Evolutionary conservation across 2,329 filamentous ascomycete species (phyloP), one percentile per base, ranked within the genome.

Genomic region (Colletotrichum liriopes): DNA sequence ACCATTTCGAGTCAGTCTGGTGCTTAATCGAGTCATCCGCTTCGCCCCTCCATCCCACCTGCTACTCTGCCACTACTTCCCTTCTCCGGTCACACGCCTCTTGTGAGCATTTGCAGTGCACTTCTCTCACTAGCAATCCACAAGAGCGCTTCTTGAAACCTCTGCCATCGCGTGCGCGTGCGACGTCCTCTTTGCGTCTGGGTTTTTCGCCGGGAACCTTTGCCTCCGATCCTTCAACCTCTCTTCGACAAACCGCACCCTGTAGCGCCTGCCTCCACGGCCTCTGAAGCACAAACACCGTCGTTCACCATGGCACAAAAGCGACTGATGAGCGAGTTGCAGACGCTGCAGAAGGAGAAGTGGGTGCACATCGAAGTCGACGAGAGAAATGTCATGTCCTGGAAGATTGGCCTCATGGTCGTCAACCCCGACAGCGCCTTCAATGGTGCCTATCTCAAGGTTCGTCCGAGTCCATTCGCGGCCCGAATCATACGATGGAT

Each of bases 351-450:
- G 66, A 95, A 96, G 82, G 95, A 98, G 87, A 94, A 94, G 81
- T 99, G 96, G 96, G 93, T 97, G 23, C 91, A 96, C 77, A 94
- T 98, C 76, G 93, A 97, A 81, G 93, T 95, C 45, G 89, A 94
- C 75, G 90, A 95, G 77, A 89, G 92, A n/a, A 94, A 96, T 80
- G 91, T 98, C 74, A 93, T 97, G 79, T 89, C 91, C 75, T 98
- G 96, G 96, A 91, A 90, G 73, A 86, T 98, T 59, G 95, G 93
- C 4, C 90, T 99, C 70, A 95, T 98, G 85, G 94, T 98, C 47
- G 90, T 98, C 78, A 98, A 98, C 82, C 90, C 94, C 0, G 95
- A 98, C 77, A 98, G 95, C 74, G 88, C 93, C 75, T 98, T 97
- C 86, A 92, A 98, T 78, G 95, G 95, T 72, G 96, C 93, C 75